Evolutionary conservation across 805 yeast species (phyloP).

Genomic region (Lipomyces orientalis): DNA sequence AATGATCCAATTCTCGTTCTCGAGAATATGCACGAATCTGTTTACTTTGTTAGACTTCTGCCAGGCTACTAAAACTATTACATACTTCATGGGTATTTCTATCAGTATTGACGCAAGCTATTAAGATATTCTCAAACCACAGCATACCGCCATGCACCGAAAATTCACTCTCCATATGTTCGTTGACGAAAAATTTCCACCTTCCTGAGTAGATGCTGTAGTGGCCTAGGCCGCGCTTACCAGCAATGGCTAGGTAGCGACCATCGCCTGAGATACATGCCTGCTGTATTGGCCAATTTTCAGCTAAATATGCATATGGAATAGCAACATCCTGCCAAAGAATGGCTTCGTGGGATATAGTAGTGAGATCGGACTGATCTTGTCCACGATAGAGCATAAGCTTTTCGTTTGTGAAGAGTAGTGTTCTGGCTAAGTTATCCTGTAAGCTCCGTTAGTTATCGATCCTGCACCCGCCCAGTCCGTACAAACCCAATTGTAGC

Average conservation of each 20-base stretch:
- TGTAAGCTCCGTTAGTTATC: conserved; percentile 31
- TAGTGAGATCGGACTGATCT: conserved; percentile 51
- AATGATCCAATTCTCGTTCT: conserved; percentile 44
- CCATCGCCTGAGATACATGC: conserved; percentile 57
- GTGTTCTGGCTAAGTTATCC: conserved; percentile 51
- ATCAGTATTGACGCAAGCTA: conserved; percentile 45
- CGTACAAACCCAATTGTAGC: conserved; percentile 19
- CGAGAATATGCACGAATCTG: conserved; percentile 49
- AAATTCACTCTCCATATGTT: conserved; percentile 45
- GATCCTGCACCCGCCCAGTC: neutral
- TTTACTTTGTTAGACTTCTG: conserved; percentile 5
- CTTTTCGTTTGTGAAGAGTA: conserved; percentile 50
- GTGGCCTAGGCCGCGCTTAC: conserved; percentile 54
- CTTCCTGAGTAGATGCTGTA: conserved; percentile 50
- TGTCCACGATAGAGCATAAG: conserved; percentile 55
- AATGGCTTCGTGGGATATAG: conserved; percentile 51
- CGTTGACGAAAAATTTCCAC: conserved; percentile 55
- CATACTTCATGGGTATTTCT: conserved; percentile 32
- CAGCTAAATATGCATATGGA: conserved; percentile 54
- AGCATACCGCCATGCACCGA: conserved; percentile 48
- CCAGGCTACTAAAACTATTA: neutral
- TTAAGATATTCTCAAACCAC: conserved; percentile 49
- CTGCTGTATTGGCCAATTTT: conserved; percentile 52
- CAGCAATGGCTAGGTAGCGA: conserved; percentile 56
- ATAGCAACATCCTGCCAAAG: conserved; percentile 56